Conservation (phyloP, 2,329 filamentous ascomycete genomes). For the Aspergillus terreus region DNA sequence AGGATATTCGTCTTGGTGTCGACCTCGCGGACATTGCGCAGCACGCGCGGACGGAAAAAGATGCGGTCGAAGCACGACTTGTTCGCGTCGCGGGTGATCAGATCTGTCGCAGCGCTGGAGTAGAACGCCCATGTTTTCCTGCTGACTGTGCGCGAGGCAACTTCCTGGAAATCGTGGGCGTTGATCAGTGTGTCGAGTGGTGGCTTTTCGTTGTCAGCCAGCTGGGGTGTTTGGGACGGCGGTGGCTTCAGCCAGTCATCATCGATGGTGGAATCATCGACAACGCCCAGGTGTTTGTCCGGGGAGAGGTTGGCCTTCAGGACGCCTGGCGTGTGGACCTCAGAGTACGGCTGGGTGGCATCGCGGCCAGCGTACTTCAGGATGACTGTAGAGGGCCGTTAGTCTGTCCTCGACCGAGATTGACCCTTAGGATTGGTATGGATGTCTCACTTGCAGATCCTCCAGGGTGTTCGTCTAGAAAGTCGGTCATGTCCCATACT, state of each 20-base stretch:
- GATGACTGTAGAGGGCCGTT: constrained; percentile 31
- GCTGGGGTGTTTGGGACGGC: constrained; percentile 26
- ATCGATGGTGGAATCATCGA: constrained; percentile 48
- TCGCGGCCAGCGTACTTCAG: constrained; percentile 45
- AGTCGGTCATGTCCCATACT: constrained; percentile 66
- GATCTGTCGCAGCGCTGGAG: constrained; percentile 62
- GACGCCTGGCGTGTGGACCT: constrained; percentile 47
- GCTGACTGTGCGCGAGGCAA: constrained; percentile 53
- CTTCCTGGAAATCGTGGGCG: constrained; percentile 58
- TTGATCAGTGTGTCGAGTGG: constrained; percentile 55
- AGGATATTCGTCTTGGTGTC: constrained; percentile 53
- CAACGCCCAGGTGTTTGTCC: constrained; percentile 48
- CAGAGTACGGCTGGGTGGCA: constrained; percentile 43
- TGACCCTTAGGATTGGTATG: not conserved
- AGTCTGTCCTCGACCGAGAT: not conserved
- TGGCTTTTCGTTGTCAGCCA: constrained; percentile 40
- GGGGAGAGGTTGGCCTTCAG: constrained; percentile 40
- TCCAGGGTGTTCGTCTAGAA: constrained; percentile 61
- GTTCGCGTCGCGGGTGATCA: constrained; percentile 57
- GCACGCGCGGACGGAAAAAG: constrained; percentile 56
- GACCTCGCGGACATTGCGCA: constrained; percentile 54
- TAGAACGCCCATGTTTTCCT: constrained; percentile 69
- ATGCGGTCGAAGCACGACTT: constrained; percentile 53
- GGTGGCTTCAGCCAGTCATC: constrained; percentile 46
- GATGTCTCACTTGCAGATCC: constrained; percentile 49